A percentile compares a stretch with the other conserved stretches of the same genome.
phyloP scores from a whole-genome alignment of 345 rosid genomes.

The Aethionema arabicum region DNA sequence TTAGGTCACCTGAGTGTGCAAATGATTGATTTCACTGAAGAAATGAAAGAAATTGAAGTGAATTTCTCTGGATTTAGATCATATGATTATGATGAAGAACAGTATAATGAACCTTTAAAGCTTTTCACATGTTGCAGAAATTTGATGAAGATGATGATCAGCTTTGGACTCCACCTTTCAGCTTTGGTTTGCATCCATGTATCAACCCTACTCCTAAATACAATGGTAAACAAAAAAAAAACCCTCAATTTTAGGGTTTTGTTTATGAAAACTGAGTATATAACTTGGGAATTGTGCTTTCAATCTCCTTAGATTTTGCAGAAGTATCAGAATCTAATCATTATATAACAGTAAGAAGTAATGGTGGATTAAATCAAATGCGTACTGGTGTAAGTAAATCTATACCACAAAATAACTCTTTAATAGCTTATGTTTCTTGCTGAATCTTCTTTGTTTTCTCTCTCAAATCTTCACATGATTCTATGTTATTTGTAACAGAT shows the following conservation, averaged over 20 bases:
- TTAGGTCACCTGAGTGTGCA: no score
- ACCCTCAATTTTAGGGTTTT: constrained; percentile 10
- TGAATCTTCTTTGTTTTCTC: neutral
- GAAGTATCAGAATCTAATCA: constrained; percentile 52
- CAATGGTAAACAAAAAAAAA: constrained; percentile 44
- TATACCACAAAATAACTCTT: neutral
- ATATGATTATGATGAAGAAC: neutral
- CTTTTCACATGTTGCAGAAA: constrained; percentile 40
- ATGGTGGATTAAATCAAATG: constrained; percentile 98
- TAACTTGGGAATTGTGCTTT: neutral
- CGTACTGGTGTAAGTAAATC: constrained; percentile 85
- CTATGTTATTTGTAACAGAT: constrained; percentile 48
- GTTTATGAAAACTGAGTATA: neutral
- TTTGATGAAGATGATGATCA: constrained; percentile 31
- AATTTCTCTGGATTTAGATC: constrained; percentile 26
- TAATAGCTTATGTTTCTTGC: constrained; percentile 12
- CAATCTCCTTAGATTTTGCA: constrained; percentile 34
- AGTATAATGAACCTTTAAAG: constrained; percentile 12
- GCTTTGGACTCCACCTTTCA: constrained; percentile 67
- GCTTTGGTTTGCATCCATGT: constrained; percentile 69
- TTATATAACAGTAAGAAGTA: constrained; percentile 81
- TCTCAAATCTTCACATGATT: constrained; percentile 2
- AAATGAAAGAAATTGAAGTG: neutral
- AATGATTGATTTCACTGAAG: neutral
- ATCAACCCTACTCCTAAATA: constrained; percentile 57